Evolutionary conservation across 2,329 filamentous ascomycete species (phyloP), one percentile per base, ranked within the genome.

Genomic region (Pseudogymnoascus sp.): DNA sequence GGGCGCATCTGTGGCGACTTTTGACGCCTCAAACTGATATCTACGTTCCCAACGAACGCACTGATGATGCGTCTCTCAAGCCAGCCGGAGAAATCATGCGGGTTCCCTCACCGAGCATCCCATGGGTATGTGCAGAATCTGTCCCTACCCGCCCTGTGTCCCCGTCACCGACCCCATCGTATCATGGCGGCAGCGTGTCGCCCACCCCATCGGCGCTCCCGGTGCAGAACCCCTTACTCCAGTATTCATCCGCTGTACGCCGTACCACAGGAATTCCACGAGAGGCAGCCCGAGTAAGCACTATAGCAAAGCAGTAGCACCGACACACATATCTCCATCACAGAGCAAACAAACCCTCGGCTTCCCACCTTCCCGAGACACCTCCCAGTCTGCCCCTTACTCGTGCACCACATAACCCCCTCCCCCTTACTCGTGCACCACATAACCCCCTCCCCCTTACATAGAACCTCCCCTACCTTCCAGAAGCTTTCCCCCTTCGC

Each of bases 401-500:
- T 57, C 51, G 29, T 57, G 34, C 51, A 34, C n/a, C 51, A 34
- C 29, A 18, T n/a, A 57, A 18, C 51, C 51, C 26, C 26, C n/a
- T 10, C n/a, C 51, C 51, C 51, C n/a, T 34, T 57, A 57, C 26
- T 57, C 51, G 29, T 57, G 34, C 51, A 34, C n/a, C 51, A 34
- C 29, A 18, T n/a, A 57, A 18, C 51, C 51, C 26, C 26, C n/a
- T 54, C 47, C 47, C 51, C 51, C 26, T 57, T 57, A 57, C 51
- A 57, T 57, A 34, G 51, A 57, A 57, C 26, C 51, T 8, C 51
- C 10, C 29, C 51, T 34, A n/a, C 26, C 10, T 34, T 57, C 51
- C 51, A 57, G 51, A 57, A 57, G 51, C 51, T 26, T 57, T 57
- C 51, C 51, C 51, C 51, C 26, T 57, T 57, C 51, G 51, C 51